Evolutionary conservation across 768 basidiomycete species (phyloP), one percentile per base, ranked within the genome.

Genomic region (Rhodocollybia butyracea): DNA sequence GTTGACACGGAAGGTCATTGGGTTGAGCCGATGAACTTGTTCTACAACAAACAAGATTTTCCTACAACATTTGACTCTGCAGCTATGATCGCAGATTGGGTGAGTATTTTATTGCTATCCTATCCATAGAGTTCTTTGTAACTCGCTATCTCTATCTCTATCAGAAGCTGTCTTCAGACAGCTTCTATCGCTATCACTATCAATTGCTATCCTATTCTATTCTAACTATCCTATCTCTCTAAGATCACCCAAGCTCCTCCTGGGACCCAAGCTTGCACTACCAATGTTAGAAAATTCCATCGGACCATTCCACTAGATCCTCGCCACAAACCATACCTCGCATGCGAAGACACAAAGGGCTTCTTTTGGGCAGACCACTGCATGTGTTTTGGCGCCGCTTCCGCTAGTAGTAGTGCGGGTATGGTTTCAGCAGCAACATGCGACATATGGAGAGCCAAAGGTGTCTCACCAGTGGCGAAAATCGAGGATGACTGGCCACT

Each of bases 251-350:
- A 38, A 0, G 67, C 69, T 2, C 70, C 70, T 6, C 59, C 57
- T 0, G 70, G 73, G 1, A 64, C 67, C 0, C 64, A 73, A 46
- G 73, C 64, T 0, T 65, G 66, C 36, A 68, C 63, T 0, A 43
- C 66, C 1, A 68, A 75, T 58, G 70, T 74, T 27, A 61, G 59
- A 4, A 70, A 69, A 42, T 73, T 71, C 34, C 72, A 74, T 55
- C 57, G 69, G 1, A 74, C 70, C 0, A 67, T 68, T 22, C 70
- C 73, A 0, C 63, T 73, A 2, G 47, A 54, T 2, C 70, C 72
- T 0, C 55, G 60, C 0, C 69, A 74, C 57, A 76, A 75, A 39
- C 42, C 46, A 0, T 73, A 67, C 66, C 60, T 75, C 2, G 69
- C 73, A 0, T 41, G 72, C 5, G 60, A 66, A 40, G 68, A 63